Conservation (phyloP, 768 basidiomycete species). For the Sarcodon aspratus region DNA sequence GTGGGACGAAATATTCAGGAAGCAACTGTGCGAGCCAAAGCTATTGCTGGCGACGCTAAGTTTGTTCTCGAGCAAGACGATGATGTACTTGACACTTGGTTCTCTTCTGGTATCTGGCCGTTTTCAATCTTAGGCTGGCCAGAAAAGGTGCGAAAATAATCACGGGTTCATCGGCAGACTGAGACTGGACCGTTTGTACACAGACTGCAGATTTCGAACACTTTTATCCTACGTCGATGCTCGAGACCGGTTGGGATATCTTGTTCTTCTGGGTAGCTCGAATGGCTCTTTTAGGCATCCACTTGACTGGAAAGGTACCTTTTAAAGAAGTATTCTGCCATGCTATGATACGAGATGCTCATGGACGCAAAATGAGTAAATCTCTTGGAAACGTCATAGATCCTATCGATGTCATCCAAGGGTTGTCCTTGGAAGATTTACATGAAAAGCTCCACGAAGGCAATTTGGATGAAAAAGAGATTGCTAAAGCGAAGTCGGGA, state of each 20-base stretch:
- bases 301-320: conserved; percentile 83
- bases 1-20: conserved; percentile 73
- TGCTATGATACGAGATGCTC: conserved; percentile 97
- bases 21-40: conserved; percentile 64
- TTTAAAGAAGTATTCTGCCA: conserved; percentile 96
- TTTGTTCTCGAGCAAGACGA: conserved; percentile 88
- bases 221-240: conserved; percentile 84
- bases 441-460: conserved; percentile 84
- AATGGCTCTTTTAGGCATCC: conserved; percentile 89
- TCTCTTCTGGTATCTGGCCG: conserved; percentile 95
- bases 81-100: conserved; percentile 99
- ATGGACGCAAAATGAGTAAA: conserved; percentile 98
- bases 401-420: conserved; percentile 90
- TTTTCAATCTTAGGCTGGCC: conserved; percentile 99
- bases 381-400: conserved; percentile 97
- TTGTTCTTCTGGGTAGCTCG: conserved; percentile 99
- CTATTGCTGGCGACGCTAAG: conserved; percentile 48
- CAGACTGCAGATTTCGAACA: conserved; percentile 67
- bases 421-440: conserved; percentile 64
- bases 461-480: conserved; percentile 90
- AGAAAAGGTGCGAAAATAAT: conserved; percentile 44
- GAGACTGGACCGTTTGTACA: background rate
- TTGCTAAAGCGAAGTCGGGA: conserved; percentile 79
- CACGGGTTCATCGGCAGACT: conserved; percentile 3
- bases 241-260: conserved; percentile 99